Evolutionary conservation across 768 basidiomycete genomes (phyloP), one percentile per base, ranked within the genome.

Genomic region (Cubamyces lactineus): DNA sequence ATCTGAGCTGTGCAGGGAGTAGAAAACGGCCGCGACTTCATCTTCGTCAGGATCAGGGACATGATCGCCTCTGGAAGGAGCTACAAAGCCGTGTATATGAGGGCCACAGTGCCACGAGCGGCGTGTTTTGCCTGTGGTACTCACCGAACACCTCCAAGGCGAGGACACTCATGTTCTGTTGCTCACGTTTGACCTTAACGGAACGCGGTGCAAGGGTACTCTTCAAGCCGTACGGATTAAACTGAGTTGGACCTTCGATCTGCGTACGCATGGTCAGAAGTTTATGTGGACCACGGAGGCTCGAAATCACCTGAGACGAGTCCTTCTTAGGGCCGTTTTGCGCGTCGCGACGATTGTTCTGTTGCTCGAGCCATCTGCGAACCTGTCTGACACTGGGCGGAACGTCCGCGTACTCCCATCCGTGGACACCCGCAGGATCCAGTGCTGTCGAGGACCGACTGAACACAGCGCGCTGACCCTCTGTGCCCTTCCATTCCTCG

Each of bases 131-230:
- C 5, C 28, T 17, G 30, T n/a, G 11, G 7, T 3, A 70, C 86
- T 59, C 58, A 92, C 96, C 91, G 67, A 96, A 93, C 1, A 95
- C 75, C 72, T 99, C 97, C 45, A 98, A 71, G 1, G 91, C 86
- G 41, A 98, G 73, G 8, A 93, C 76, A 0, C 88, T 84, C 90
- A 98, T 92, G 65, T 82, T 80, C 64, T 89, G 86, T 57, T 80
- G 84, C 70, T 85, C 86, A 24, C 93, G 83, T 41, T 75, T 76
- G 28, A 72, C 73, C 2, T 70, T 70, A 28, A 78, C 69, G 1
- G 77, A 73, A 48, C 76, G 77, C 23, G 73, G 78, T 28, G 73
- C 73, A 1, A 84, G 84, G 1, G 85, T 83, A 26, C 82, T 81
- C 64, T 86, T 85, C 70, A 88, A 77, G 0, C 89, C 91, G 72